These are phyloP conservation scores for Clitopilus hobsonii DNA, from an alignment of 768 basidiomycete genomes.

Conservation along the genomic window DNA sequence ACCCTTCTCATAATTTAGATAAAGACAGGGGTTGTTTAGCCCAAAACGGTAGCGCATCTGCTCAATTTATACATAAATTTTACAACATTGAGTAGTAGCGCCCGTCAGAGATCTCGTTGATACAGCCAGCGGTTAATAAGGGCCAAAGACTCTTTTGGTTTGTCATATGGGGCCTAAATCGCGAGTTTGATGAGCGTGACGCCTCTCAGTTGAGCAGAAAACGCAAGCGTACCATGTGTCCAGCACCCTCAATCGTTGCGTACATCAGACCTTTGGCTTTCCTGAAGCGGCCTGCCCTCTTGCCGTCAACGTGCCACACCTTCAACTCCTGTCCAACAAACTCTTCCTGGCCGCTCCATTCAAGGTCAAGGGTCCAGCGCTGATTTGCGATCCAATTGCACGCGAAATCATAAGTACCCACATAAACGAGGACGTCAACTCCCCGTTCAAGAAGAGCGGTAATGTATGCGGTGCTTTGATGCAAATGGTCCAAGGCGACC, in stretches of 20 bases:
- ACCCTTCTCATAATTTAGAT: too few relatives aligned
- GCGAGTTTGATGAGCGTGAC: neutral
- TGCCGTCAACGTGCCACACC: constrained; percentile 56
- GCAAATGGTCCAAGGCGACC: constrained; percentile 34
- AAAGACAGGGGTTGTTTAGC: too few relatives aligned
- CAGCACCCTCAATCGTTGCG: constrained; percentile 59
- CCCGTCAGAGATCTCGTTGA: neutral
- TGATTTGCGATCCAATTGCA: constrained; percentile 77
- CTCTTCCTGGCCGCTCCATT: constrained; percentile 62
- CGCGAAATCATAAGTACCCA: constrained; percentile 68
- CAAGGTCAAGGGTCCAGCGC: constrained; percentile 61
- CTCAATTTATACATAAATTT: too few relatives aligned
- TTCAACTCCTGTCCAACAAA: constrained; percentile 37
- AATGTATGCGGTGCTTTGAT: constrained; percentile 52
- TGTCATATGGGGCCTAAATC: constrained; percentile 43
- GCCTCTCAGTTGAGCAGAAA: neutral
- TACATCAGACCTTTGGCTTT: constrained; percentile 52
- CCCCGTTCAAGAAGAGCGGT: constrained; percentile 67
- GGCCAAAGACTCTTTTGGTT: constrained; percentile 50
- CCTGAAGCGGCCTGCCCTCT: constrained; percentile 32
- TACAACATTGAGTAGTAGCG: too few relatives aligned
- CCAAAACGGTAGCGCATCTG: too few relatives aligned
- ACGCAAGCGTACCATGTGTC: constrained; percentile 56
- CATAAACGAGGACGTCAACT: constrained; percentile 67
- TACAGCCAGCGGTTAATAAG: constrained; percentile 51